phyloP scores from a whole-genome alignment of 1,284 basidiomycete species.

The Ganoderma lucidum region DNA sequence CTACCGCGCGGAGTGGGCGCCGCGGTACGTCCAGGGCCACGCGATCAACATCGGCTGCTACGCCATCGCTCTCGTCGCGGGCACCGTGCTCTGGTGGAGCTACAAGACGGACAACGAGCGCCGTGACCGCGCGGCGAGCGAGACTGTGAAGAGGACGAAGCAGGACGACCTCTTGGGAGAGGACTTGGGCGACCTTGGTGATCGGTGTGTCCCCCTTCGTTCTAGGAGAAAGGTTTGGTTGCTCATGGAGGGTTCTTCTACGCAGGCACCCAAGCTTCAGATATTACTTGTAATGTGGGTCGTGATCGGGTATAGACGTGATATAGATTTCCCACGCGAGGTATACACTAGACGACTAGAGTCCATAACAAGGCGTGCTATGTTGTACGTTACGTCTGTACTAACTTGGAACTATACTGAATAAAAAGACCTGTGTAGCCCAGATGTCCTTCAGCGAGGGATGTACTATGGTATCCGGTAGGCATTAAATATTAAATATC shows the following conservation, averaged over 20 bases:
- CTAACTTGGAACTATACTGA: background rate
- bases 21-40: constrained; percentile 43
- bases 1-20: constrained; percentile 44
- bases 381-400: background rate
- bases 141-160: constrained; percentile 22
- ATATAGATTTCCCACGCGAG: too few species aligned
- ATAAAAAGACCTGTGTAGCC: background rate
- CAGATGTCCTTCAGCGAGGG: background rate
- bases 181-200: constrained; percentile 41
- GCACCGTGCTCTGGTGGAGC: constrained; percentile 39
- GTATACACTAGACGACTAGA: background rate
- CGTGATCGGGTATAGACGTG: background rate
- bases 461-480: background rate
- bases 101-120: constrained; percentile 38
- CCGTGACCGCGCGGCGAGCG: constrained; percentile 34
- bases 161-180: constrained; percentile 37
- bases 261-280: constrained; percentile 41
- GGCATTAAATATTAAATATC: background rate
- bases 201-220: constrained; percentile 36
- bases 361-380: background rate
- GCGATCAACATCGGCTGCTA: constrained; percentile 43
- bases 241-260: background rate
- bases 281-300: constrained; percentile 34
- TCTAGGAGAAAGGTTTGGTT: background rate
- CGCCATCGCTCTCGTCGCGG: constrained; percentile 37